A percentile compares a stretch with the other conserved stretches of the same genome.
These are phyloP conservation scores for Tausonia pullulans DNA, from an alignment of 1,284 basidiomycete species.

Conservation along the genomic window DNA sequence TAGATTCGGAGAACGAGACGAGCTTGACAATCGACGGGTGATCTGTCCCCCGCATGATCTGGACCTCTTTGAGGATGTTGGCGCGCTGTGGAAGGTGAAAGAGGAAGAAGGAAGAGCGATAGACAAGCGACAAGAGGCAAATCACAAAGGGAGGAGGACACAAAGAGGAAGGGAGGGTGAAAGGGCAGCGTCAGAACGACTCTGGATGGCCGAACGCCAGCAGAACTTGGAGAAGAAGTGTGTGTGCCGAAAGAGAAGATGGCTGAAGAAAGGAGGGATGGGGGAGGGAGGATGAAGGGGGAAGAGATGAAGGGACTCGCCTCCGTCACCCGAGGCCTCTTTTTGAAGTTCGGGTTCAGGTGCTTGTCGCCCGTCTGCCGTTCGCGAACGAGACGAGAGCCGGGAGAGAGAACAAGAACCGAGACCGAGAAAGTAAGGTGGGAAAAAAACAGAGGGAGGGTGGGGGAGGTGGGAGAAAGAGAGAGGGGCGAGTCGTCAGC, in stretches of 20 bases:
- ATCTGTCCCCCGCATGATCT: slow-evolving; percentile 94
- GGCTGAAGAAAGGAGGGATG: slow-evolving; percentile 19
- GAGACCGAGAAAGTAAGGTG: slow-evolving; percentile 26
- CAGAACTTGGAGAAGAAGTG: neutral
- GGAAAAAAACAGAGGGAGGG: slow-evolving; percentile 25
- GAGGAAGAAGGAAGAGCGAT: neutral
- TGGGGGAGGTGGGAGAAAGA: slow-evolving; percentile 14
- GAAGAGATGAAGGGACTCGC: slow-evolving; percentile 44
- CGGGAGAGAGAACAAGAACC: slow-evolving; percentile 5
- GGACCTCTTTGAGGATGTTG: slow-evolving; percentile 98
- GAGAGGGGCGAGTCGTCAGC: neutral
- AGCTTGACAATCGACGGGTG: slow-evolving; percentile 87
- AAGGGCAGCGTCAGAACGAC: neutral
- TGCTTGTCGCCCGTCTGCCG: slow-evolving; percentile 79
- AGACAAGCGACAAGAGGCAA: neutral
- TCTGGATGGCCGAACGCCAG: neutral
- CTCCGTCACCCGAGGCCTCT: slow-evolving; percentile 87
- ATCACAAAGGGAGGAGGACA: slow-evolving; percentile 5
- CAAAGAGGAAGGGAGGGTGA: slow-evolving; percentile 3
- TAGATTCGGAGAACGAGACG: slow-evolving; percentile 76
- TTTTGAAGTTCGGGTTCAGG: slow-evolving; percentile 84
- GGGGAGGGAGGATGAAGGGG: slow-evolving; percentile 22
- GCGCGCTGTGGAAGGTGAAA: slow-evolving; percentile 54
- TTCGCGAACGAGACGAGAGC: slow-evolving; percentile 19
- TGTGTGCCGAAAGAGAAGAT: slow-evolving; percentile 1